These are phyloP conservation scores for Colletotrichum sojae DNA, from an alignment of 2,329 filamentous ascomycete genomes.

Conservation along the genomic window DNA sequence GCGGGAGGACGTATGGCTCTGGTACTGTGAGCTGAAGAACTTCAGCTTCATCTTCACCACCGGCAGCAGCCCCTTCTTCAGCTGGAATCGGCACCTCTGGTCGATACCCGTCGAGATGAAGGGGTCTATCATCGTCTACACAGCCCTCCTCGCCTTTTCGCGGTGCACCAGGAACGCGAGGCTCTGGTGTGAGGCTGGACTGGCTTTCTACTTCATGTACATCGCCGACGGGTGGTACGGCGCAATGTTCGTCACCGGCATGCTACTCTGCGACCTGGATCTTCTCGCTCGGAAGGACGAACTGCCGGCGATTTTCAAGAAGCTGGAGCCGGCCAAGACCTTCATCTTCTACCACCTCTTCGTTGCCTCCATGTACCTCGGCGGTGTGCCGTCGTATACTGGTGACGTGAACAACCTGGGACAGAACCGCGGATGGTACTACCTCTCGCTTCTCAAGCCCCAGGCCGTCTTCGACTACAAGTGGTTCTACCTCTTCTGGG, in stretches of 20 bases:
- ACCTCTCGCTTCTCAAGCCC: slow-evolving; percentile 63
- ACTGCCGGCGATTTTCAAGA: slow-evolving; percentile 64
- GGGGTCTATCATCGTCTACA: slow-evolving; percentile 76
- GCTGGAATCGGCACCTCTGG: slow-evolving; percentile 72
- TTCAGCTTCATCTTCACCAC: slow-evolving; percentile 55
- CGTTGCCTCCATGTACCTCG: slow-evolving; percentile 49
- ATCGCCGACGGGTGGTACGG: slow-evolving; percentile 57
- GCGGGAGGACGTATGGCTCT: slow-evolving; percentile 63
- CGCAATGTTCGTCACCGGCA: slow-evolving; percentile 43
- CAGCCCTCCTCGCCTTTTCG: slow-evolving; percentile 58
- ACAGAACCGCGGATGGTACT: slow-evolving; percentile 47
- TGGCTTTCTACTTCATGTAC: slow-evolving; percentile 53
- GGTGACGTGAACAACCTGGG: slow-evolving; percentile 23
- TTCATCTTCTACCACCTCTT: slow-evolving; percentile 61
- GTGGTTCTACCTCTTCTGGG: slow-evolving; percentile 57
- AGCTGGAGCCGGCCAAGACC: slow-evolving; percentile 63
- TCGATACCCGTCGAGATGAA: slow-evolving; percentile 75
- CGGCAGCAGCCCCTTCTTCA: slow-evolving; percentile 57
- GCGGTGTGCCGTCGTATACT: slow-evolving; percentile 47
- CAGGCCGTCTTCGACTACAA: slow-evolving; percentile 73
- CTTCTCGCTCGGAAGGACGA: slow-evolving; percentile 55
- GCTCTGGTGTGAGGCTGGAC: slow-evolving; percentile 46
- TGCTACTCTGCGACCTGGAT: slow-evolving; percentile 58
- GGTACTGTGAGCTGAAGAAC: slow-evolving; percentile 63
- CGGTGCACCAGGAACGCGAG: slow-evolving; percentile 52